Evolutionary conservation across 768 basidiomycete species (phyloP), one percentile per base, ranked within the genome.

Genomic region (Leccinum aurantiacum): DNA sequence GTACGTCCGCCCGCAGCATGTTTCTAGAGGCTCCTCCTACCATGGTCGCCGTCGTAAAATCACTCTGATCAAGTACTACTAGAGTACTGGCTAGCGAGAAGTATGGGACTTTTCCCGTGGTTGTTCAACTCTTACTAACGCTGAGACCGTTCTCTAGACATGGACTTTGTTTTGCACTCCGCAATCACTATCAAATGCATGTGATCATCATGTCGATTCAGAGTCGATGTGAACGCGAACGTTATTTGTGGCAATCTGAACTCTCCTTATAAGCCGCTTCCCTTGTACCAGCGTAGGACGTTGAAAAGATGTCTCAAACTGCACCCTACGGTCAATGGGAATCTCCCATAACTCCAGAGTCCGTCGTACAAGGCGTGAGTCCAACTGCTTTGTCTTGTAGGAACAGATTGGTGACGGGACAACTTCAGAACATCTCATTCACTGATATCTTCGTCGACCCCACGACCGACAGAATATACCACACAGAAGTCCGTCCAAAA

Each of bases 261-360:
- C 7, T 13, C 27, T 4, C 10, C n/a, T 54, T 19, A 33, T 5
- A 24, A 24, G 2, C 17, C 24, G 6, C 38, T 41, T 4, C 38
- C 38, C 3, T 4, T 44, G 1, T 17, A 38, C 15, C 37, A 17
- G 15, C 37, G 10, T 19, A 44, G 41, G n/a, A 7, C 41, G 5
- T 41, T 19, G 41, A 44, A 19, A 53, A 33, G 0, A 71, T 71
- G 69, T 60, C 65, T 19, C 58, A 52, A 53, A 67, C 59, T 0
- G 83, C 84, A 7, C 82, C 86, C 0, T 89, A 79, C 66, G 88
- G 86, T 25, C 81, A 80, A 22, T 90, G 88, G 87, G 70, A 75
- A 6, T 86, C 85, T 2, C 79, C 83, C 4, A 79, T 89, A 58
- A 79, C 80, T 1, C 74, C 82, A 19, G 81, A 84, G 48, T 72